Percentiles rank a stretch among this genome's conserved stretches.
Evolutionary conservation across 148 eudicot genomes (phyloP).

Genomic region (Drosera capensis): DNA sequence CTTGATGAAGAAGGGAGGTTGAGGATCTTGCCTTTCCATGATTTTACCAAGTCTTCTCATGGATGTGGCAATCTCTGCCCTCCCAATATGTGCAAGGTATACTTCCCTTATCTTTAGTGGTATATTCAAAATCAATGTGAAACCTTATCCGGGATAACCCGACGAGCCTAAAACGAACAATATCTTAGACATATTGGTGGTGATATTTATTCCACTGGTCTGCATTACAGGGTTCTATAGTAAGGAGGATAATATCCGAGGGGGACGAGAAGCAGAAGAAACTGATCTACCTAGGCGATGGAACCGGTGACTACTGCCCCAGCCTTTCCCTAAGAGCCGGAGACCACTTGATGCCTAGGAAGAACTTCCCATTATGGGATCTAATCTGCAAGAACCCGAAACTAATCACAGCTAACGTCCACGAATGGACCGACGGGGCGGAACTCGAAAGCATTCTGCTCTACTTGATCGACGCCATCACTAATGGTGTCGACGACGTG

Average conservation of each 20-base stretch:
- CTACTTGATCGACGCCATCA: conserved; percentile 2
- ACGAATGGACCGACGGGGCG: conserved; percentile 22
- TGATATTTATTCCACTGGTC: background rate
- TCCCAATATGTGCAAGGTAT: conserved; percentile 98
- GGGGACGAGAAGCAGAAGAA: conserved; percentile 20
- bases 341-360: conserved; percentile 25
- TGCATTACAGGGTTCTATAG: conserved; percentile 24
- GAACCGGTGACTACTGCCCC: conserved; percentile 26
- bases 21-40: conserved; percentile 46
- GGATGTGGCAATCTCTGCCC: conserved; percentile 74
- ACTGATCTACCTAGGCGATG: conserved; percentile 29
- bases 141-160: too few species aligned
- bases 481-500: background rate
- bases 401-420: conserved; percentile 13
- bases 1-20: conserved; percentile 53
- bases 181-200: too few species aligned
- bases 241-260: conserved; percentile 23
- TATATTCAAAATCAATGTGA: too few species aligned
- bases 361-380: conserved; percentile 20
- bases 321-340: conserved; percentile 12
- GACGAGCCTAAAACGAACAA: too few species aligned
- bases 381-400: conserved; percentile 14
- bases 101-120: background rate
- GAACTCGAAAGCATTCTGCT: conserved; percentile 15
- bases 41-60: conserved; percentile 40